These are phyloP conservation scores for Xylaria flabelliformis DNA, from an alignment of 495 filamentous ascomycete genomes.

Conservation along the genomic window DNA sequence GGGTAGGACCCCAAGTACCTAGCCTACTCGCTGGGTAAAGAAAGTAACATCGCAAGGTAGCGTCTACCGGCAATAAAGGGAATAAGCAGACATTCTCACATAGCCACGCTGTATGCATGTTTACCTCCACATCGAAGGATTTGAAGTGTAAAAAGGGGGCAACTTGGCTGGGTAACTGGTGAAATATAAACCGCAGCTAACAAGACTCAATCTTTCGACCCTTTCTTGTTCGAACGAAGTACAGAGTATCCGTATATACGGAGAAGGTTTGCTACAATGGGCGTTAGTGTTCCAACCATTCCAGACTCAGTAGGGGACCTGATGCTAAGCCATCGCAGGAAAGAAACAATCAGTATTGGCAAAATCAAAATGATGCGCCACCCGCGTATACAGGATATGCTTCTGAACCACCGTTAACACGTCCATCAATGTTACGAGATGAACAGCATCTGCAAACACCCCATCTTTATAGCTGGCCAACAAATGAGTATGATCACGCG, in stretches of 20 bases:
- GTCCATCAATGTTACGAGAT: background rate
- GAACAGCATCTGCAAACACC: background rate
- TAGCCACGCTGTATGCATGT: background rate
- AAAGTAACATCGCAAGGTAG: background rate
- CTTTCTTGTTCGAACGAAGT: background rate
- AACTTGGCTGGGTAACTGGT: background rate
- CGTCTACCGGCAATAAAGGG: background rate
- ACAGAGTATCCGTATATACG: background rate
- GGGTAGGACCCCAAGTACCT: too few species aligned
- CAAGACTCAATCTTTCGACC: background rate
- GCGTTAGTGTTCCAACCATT: background rate
- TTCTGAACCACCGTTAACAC: background rate
- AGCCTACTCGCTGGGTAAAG: background rate
- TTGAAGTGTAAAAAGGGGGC: background rate
- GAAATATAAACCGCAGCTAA: background rate
- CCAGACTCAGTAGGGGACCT: background rate
- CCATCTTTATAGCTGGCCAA: background rate
- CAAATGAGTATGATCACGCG: background rate
- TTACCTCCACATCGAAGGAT: background rate
- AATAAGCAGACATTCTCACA: background rate
- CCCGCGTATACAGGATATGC: conserved; percentile 1
- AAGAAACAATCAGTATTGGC: background rate
- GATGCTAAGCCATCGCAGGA: background rate
- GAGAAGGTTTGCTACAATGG: background rate
- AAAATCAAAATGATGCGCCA: conserved; percentile 7